Evolutionary conservation across 495 filamentous ascomycete species (phyloP), one percentile per base, ranked within the genome.

Genomic region (Podospora appendiculata): DNA sequence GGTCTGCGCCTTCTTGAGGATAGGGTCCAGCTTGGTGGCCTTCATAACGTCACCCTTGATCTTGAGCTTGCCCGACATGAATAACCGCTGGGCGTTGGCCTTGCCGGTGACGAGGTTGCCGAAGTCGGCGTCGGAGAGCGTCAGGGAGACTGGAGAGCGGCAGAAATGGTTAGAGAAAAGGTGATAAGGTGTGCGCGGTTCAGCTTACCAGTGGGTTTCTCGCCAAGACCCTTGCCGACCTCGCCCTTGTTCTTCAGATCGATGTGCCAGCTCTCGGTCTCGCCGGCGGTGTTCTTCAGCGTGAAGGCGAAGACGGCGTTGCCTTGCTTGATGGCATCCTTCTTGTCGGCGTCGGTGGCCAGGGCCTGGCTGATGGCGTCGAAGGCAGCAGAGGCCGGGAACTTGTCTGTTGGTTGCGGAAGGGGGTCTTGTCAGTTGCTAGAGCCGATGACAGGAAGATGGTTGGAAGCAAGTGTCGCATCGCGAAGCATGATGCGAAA

Each of bases 11-110:
- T 90, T 94, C 79, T 90, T 90, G 55, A 97, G 74, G 64, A 96
- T 83, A 48, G 90, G 89, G 70, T 96, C 89, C 71, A 93, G 84
- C 83, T 94, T 96, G 42, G 93, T 96, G 19, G 93, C 93, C 82
- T 94, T 95, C 94, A 97, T 97, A 45, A 98, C 84, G 70, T 97
- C 89, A 45, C 93, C 93, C 81, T 90, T 94, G 63, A 97, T 82
- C 85, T 96, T 98, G 64, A 98, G 78, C 78, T 95, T 95, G 63
- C 93, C 93, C 8, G 79, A 79, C 90, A 98, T 96, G 76, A 97
- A 98, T 52, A 98, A 70, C 61, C 84, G 83, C 80, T 97, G 93
- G 48, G 93, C 90, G 58, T 96, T 91, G 63, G 86, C 89, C 79
- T 95, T 90, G 60, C 94, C 93, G 46, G 79, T 66, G 46, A 95